Base-by-base conservation (phyloP, 768 basidiomycete species). In the Naematelia aurantialba region DNA sequence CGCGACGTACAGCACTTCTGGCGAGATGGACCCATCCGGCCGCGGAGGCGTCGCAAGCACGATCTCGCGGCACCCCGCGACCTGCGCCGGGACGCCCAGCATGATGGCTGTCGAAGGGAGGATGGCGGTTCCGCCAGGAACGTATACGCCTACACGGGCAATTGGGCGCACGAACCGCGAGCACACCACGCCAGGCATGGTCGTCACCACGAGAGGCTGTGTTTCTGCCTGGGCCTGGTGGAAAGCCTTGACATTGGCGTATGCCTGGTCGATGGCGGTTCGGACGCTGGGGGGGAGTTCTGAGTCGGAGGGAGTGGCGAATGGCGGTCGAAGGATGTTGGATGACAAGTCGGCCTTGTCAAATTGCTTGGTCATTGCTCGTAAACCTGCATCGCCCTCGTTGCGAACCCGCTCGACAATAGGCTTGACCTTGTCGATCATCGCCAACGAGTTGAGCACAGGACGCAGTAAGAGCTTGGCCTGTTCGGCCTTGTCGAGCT, bases 1-100 rank as follows among this genome's bases (percentile, higher is more conserved):
- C 29, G 96, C 96, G 60, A 92, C 92, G 76, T 99, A 99, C 82
- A 98, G 85, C 46, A 99, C 94, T 79, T 99, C 96, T 1, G 94
- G 91, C 3, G 91, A 91, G 70, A 99, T 86, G 67, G 84, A 88
- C 11, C 94, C 96, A 76, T 98, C 92, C 13, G 87, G 78, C 44
- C 92, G 83, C 1, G 96, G 94, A n/a, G 96, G 96, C 2, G 96
- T 97, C 3, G 96, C 92, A 60, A 99, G 82, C 39, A 97, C 89
- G 62, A 98, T 87, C 68, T 89, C 84, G 61, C 84, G 85, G 80
- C 94, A 98, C 1, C 91, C 91, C 1, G 96, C 96, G 10, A 97
- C 96, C 75, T 96, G 92, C 1, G 96, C 96, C 14, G 96, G 96
- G 26, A 97, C 87, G 59, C 94, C 94, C 19, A 99, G 85, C 93